Evolutionary conservation across 106 monocot genomes (phyloP).

Genomic region (Dendrobium nobile): DNA sequence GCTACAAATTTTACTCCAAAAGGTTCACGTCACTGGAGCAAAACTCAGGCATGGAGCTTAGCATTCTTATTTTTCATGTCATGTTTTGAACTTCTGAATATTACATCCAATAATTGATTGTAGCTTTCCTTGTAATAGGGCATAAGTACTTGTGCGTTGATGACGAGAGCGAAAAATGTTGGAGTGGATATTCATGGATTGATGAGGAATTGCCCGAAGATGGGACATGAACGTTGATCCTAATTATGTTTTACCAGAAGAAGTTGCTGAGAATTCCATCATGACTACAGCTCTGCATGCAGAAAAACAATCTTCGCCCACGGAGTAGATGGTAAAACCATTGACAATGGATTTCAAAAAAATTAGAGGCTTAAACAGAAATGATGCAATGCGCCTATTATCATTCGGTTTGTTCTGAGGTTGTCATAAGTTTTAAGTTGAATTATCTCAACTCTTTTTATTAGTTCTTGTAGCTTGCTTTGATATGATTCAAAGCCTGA

Average conservation of each 20-base stretch:
- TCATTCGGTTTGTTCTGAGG: no score
- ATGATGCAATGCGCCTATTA: no score
- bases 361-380: no score
- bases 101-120: background rate
- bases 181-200: slow-evolving; percentile 71
- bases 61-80: background rate
- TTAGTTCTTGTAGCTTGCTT: no score
- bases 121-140: slow-evolving; percentile 11
- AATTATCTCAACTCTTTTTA: no score
- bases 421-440: no score
- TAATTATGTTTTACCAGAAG: slow-evolving; percentile 35
- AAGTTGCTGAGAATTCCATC: slow-evolving; percentile 42
- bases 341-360: background rate
- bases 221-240: slow-evolving; percentile 55
- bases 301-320: slow-evolving; percentile 59
- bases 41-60: slow-evolving; percentile 27
- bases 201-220: slow-evolving; percentile 75
- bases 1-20: slow-evolving; percentile 61
- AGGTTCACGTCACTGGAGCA: slow-evolving; percentile 50
- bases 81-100: no score
- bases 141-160: slow-evolving; percentile 17
- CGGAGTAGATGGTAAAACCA: slow-evolving; percentile 11
- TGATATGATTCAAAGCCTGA: no score
- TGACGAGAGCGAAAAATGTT: slow-evolving; percentile 33
- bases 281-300: slow-evolving; percentile 10